phyloP scores from a whole-genome alignment of 1,284 basidiomycete species.

The Volvariella volvacea region DNA sequence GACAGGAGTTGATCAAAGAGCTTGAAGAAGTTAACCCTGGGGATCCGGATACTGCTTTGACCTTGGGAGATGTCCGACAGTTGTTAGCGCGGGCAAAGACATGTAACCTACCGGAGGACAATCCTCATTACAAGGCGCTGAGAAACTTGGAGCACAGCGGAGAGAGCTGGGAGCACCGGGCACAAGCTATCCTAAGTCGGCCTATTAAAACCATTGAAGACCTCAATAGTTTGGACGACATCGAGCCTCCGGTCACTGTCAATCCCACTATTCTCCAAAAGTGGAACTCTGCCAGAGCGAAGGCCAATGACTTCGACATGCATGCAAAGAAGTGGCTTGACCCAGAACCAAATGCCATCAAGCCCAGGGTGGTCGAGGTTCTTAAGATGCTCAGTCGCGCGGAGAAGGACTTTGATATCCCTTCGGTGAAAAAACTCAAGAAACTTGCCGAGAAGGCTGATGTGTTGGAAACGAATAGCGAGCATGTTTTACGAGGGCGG shows the following conservation, averaged over 20 bases:
- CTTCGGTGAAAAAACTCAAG: constrained; percentile 58
- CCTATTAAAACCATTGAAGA: constrained; percentile 66
- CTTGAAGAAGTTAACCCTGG: constrained; percentile 55
- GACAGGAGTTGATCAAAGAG: constrained; percentile 63
- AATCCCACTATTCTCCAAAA: constrained; percentile 55
- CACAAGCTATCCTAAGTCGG: constrained; percentile 53
- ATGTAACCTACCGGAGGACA: constrained; percentile 58
- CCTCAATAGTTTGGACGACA: constrained; percentile 58
- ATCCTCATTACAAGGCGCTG: constrained; percentile 52
- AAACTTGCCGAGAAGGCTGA: constrained; percentile 63
- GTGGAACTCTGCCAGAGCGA: constrained; percentile 49
- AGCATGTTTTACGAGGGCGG: constrained; percentile 59
- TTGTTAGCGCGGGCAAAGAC: constrained; percentile 60
- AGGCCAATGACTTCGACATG: constrained; percentile 71
- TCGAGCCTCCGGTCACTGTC: constrained; percentile 55
- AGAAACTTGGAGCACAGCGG: constrained; percentile 54
- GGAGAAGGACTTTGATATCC: constrained; percentile 68
- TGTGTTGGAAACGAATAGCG: constrained; percentile 67
- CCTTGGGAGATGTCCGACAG: constrained; percentile 64
- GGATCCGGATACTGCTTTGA: constrained; percentile 44
- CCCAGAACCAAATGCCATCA: constrained; percentile 42
- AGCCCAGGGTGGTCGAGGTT: constrained; percentile 62
- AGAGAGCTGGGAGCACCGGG: constrained; percentile 65
- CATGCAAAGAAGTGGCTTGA: constrained; percentile 65
- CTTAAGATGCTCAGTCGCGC: constrained; percentile 59